phyloP scores from a whole-genome alignment of 2,329 filamentous ascomycete species.

The Fusarium sp. region DNA sequence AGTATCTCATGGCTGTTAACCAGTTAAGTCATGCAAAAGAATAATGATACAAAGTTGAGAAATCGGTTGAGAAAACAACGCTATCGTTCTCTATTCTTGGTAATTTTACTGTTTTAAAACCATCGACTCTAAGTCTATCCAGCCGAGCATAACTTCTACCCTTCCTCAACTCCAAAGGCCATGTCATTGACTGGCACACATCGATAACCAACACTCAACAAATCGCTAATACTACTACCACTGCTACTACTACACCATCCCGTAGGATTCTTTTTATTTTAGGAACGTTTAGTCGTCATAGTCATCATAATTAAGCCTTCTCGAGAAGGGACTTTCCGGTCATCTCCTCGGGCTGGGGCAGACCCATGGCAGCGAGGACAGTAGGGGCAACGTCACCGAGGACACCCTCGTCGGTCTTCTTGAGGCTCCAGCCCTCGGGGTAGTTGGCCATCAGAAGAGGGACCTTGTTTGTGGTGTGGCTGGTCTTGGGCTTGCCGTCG shows the following conservation, averaged over 20 bases:
- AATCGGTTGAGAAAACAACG: slow-evolving; percentile 4
- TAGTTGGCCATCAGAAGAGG: slow-evolving; percentile 99
- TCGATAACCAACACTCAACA: slow-evolving; percentile 37
- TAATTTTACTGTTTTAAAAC: slow-evolving; percentile 29
- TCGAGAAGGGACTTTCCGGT: slow-evolving; percentile 84
- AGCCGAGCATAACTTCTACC: slow-evolving; percentile 31
- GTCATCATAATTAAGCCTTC: slow-evolving; percentile 65
- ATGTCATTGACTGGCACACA: slow-evolving; percentile 21
- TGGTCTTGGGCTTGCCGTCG: slow-evolving; percentile 96
- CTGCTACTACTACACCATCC: slow-evolving; percentile 29
- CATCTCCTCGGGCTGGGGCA: slow-evolving; percentile 93
- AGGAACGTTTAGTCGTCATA: slow-evolving; percentile 4
- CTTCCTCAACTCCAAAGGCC: slow-evolving; percentile 43
- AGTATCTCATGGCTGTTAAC: not conserved
- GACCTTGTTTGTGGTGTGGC: slow-evolving; percentile 97
- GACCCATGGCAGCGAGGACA: slow-evolving; percentile 87
- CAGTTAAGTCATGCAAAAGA: not conserved
- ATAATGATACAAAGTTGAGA: not conserved
- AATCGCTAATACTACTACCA: slow-evolving; percentile 26
- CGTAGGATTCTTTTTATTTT: slow-evolving; percentile 7
- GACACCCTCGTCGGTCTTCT: slow-evolving; percentile 84
- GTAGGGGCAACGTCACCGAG: slow-evolving; percentile 98
- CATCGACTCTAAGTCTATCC: slow-evolving; percentile 35
- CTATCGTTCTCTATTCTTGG: slow-evolving; percentile 18
- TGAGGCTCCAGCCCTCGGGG: slow-evolving; percentile 84